phyloP scores from a whole-genome alignment of 2,329 filamentous ascomycete species.

The Botryotinia calthae region DNA sequence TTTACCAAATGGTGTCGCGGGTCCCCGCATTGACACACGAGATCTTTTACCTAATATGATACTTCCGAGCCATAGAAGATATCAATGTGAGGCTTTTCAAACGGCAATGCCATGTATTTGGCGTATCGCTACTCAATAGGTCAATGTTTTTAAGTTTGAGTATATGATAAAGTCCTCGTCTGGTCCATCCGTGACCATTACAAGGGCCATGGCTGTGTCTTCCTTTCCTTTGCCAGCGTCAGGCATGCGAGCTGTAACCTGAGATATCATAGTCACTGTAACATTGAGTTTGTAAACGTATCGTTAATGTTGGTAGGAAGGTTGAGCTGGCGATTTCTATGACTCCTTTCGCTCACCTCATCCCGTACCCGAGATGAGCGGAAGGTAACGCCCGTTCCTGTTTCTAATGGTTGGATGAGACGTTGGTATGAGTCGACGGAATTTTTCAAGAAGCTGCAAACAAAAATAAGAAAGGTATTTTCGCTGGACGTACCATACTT shows the following conservation, averaged over 20 bases:
- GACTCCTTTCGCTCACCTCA: slow-evolving; percentile 20
- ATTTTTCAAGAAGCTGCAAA: slow-evolving; percentile 8
- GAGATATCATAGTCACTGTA: not conserved
- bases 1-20: slow-evolving; percentile 9
- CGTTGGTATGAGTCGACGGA: not conserved
- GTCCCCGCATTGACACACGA: slow-evolving; percentile 18
- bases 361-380: slow-evolving; percentile 19
- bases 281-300: not conserved
- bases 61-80: not conserved
- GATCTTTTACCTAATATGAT: slow-evolving; percentile 17
- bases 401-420: slow-evolving; percentile 21
- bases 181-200: slow-evolving; percentile 1
- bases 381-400: slow-evolving; percentile 24
- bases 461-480: slow-evolving; percentile 5
- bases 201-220: slow-evolving; percentile 5
- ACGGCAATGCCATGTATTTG: not conserved
- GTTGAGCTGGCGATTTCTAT: slow-evolving; percentile 6
- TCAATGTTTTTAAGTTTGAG: not conserved
- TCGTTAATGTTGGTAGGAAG: not conserved
- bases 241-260: slow-evolving; percentile 6
- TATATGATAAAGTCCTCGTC: not conserved
- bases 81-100: not conserved
- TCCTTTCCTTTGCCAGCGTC: slow-evolving; percentile 7
- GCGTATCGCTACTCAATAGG: not conserved
- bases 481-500: not conserved